Evolutionary conservation across 2,329 filamentous ascomycete species (phyloP), one percentile per base, ranked within the genome.

Genomic region (Diplocarpon mali): DNA sequence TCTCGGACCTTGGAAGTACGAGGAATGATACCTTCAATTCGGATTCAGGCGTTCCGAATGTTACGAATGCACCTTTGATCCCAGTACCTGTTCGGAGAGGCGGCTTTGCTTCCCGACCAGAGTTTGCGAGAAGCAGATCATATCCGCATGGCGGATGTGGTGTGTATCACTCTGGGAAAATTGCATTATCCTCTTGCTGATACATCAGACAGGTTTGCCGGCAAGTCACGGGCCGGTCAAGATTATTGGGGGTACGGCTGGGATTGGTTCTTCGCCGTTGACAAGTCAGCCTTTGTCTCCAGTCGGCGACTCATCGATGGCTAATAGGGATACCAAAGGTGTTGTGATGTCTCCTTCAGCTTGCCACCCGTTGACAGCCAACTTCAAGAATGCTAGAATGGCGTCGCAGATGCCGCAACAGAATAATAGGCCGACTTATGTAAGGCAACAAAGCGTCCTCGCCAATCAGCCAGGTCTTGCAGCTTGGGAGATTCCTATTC

Each of bases 401-500:
- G 28, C 27, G 16, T 27, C 30, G 24, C 14, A n/a, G 6, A 15
- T 32, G 14, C 38, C 15, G 30, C 16, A 32, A 34, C 37, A 40
- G 41, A 24, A 31, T 15, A 43, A 31, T 11, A 24, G 12, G n/a
- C 35, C 32, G n/a, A 24, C 8, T 1, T 47, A 44, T 24, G 40
- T 35, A 5, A 3, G 34, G 11, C 5, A 4, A 3, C 16, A 29
- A 27, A 20, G 42, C 20, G 9, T 32, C 16, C 31, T 35, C 14
- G 15, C 30, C 24, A 56, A 40, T 15, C 14, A 30, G 14, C 28
- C 32, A 16, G 16, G 53, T 63, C 64, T 9, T 35, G 47, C 42
- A 37, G 29, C 52, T n/a, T 63, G 62, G 63, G 61, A 65, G 48
- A 47, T 61, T 36, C 59, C 62, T 20, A 51, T 67, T 38, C 53